A percentile compares a stretch with the other conserved stretches of the same genome.
Conservation (phyloP, 306 rosid species). For the Hylodesmum podocarpum region DNA sequence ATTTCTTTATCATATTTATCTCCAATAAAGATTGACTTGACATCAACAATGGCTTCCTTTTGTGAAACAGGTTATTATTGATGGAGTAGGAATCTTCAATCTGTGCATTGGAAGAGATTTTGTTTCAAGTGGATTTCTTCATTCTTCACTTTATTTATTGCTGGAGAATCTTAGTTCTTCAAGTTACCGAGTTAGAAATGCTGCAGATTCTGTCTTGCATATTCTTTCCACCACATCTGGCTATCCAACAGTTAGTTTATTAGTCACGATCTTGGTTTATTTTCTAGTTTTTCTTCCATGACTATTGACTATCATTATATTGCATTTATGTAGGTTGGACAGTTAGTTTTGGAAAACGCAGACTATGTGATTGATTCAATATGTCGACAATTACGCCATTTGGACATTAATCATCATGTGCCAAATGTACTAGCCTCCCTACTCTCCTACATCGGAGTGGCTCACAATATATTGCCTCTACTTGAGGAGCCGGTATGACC, state of each 20-base stretch:
- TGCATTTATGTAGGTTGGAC: conserved; percentile 66
- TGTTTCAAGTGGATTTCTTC: conserved; percentile 81
- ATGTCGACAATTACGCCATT: conserved; percentile 84
- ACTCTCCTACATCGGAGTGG: conserved; percentile 90
- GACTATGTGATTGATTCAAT: conserved; percentile 93
- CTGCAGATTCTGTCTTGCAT: conserved; percentile 75
- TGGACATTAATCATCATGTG: conserved; percentile 79
- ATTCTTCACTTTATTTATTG: conserved; percentile 86
- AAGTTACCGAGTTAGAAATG: conserved; percentile 64
- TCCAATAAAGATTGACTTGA: conserved; percentile 18
- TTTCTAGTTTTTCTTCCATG: background rate
- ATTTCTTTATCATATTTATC: conserved; percentile 21
- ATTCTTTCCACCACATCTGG: conserved; percentile 65
- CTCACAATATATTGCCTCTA: conserved; percentile 82
- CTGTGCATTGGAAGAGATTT: conserved; percentile 82
- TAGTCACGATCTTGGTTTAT: background rate
- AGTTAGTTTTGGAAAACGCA: conserved; percentile 78
- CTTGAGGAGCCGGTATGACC: conserved; percentile 84
- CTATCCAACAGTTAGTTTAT: conserved; percentile 59
- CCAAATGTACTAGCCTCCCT: conserved; percentile 87
- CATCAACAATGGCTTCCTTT: conserved; percentile 35
- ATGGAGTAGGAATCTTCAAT: conserved; percentile 82
- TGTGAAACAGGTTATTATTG: conserved; percentile 80
- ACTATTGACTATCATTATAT: conserved; percentile 13
- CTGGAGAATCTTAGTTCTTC: conserved; percentile 86